Conservation (phyloP, 2,329 filamentous ascomycete species). For the Aspergillus sp. region DNA sequence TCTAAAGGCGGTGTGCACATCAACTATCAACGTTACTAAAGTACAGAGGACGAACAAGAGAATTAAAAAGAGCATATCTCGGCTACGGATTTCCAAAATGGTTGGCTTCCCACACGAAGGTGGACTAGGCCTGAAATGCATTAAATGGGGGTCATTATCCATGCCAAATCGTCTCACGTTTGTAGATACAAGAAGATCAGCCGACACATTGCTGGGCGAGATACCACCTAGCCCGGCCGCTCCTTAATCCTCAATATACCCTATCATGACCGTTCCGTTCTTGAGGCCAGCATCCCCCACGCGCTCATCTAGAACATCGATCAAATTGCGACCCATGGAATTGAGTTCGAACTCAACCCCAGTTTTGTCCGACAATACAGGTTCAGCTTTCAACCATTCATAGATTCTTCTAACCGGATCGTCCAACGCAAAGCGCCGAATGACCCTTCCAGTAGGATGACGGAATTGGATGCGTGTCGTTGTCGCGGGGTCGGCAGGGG, state of each 20-base stretch:
- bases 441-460: constrained; percentile 78
- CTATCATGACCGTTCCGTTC: constrained; percentile 93
- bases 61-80: background rate
- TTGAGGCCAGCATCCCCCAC: constrained; percentile 83
- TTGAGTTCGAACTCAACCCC: constrained; percentile 84
- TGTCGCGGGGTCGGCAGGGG: constrained; percentile 65
- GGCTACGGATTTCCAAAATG: background rate
- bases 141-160: constrained; percentile 2
- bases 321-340: constrained; percentile 81
- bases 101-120: background rate
- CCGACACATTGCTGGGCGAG: background rate
- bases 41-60: too few species aligned
- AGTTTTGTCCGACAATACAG: constrained; percentile 75
- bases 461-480: constrained; percentile 92
- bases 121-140: background rate
- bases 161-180: background rate
- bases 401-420: constrained; percentile 83
- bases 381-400: constrained; percentile 88
- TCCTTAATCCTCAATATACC: constrained; percentile 66
- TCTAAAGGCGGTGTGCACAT: constrained; percentile 13
- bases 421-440: constrained; percentile 75
- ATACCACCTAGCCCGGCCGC: background rate
- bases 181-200: background rate
- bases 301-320: constrained; percentile 69
- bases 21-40: too few species aligned